Evolutionary conservation across 768 basidiomycete genomes (phyloP).

Genomic region (Amanita pseudoporphyria): DNA sequence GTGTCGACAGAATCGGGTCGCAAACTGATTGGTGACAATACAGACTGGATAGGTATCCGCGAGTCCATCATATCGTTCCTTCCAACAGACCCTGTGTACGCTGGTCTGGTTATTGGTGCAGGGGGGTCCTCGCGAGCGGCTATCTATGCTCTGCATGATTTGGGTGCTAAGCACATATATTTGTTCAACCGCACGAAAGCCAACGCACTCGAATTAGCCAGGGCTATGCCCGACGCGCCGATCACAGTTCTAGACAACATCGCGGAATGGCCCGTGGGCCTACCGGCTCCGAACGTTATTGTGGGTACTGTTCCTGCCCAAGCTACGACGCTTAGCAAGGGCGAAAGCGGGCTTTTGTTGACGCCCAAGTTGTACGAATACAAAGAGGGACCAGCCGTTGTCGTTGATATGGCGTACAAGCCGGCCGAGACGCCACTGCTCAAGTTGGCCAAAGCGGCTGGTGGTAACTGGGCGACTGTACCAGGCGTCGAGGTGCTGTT

Average conservation of each 20-base stretch:
- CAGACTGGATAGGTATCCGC: conserved; percentile 88
- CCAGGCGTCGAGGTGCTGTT: conserved; percentile 77
- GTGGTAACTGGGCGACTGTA: conserved; percentile 57
- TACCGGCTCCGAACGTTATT: conserved; percentile 57
- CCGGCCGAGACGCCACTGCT: conserved; percentile 81
- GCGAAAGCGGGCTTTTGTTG: conserved; percentile 33
- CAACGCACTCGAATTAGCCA: conserved; percentile 64
- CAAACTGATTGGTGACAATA: conserved; percentile 85
- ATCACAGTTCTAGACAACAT: conserved; percentile 55
- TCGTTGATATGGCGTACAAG: conserved; percentile 93
- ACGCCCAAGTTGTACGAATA: conserved; percentile 48
- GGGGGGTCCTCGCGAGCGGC: conserved; percentile 95
- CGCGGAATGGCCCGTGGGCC: conserved; percentile 36
- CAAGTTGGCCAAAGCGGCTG: conserved; percentile 44
- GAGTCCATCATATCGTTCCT: conserved; percentile 39
- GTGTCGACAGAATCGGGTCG: conserved; percentile 26
- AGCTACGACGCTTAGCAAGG: conserved; percentile 32
- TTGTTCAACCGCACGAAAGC: conserved; percentile 76
- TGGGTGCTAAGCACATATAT: conserved; percentile 66
- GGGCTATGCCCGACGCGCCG: conserved; percentile 54
- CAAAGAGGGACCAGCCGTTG: conserved; percentile 42
- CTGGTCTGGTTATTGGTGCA: conserved; percentile 84
- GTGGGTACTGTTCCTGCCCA: conserved; percentile 83
- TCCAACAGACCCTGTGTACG: conserved; percentile 25
- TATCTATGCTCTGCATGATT: conserved; percentile 71